These are phyloP conservation scores for Candida tammaniensis DNA, from an alignment of 805 yeast species.

Conservation along the genomic window DNA sequence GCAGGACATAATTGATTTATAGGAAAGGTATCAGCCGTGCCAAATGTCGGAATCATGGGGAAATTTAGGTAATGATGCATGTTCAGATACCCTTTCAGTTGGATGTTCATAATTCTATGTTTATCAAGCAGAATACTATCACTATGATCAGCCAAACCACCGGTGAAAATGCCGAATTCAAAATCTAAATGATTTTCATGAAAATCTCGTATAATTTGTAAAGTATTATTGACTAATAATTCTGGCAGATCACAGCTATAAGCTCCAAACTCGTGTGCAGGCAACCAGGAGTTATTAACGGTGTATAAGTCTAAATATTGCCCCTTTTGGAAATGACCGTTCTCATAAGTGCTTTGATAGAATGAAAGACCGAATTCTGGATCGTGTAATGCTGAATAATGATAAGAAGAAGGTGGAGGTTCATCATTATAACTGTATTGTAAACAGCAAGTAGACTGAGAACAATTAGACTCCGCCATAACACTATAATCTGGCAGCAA, in stretches of 20 bases:
- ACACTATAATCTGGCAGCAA: conserved; percentile 50
- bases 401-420: conserved; percentile 15
- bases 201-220: conserved; percentile 27
- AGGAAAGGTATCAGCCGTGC: conserved; percentile 71
- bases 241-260: conserved; percentile 69
- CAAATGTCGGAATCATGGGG: conserved; percentile 62
- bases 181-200: conserved; percentile 32
- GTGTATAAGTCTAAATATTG: conserved; percentile 17
- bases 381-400: conserved; percentile 29
- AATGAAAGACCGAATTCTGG: conserved; percentile 13
- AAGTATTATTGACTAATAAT: conserved; percentile 54
- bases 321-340: conserved; percentile 27
- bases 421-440: conserved; percentile 40
- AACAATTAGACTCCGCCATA: conserved; percentile 57
- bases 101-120: conserved; percentile 65
- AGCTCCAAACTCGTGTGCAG: conserved; percentile 61
- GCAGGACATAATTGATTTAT: conserved; percentile 61
- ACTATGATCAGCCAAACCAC: conserved; percentile 67
- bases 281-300: conserved; percentile 23
- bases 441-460: conserved; percentile 59
- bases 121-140: conserved; percentile 47
- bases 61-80: conserved; percentile 51
- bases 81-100: conserved; percentile 63
- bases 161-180: conserved; percentile 68
- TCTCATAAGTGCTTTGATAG: conserved; percentile 25